These are phyloP conservation scores for Pinus tabuliformis DNA, from an alignment of 75 land plant species.

Conservation along the genomic window DNA sequence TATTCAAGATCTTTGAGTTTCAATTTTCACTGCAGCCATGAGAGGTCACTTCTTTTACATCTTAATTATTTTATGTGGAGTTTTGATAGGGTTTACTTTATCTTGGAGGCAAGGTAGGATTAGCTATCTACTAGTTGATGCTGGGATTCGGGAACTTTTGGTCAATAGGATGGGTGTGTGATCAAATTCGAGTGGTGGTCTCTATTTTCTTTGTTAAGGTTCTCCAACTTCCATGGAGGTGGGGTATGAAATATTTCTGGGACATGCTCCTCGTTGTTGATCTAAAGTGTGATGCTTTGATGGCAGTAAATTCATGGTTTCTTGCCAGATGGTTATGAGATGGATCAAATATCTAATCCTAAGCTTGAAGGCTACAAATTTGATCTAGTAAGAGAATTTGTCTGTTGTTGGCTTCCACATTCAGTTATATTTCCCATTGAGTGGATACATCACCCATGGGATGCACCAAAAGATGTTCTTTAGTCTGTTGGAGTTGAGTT, in stretches of 20 bases:
- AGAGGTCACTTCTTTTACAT: conserved; percentile 86
- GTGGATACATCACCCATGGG: no score
- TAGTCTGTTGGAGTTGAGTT: no score
- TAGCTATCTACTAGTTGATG: conserved; percentile 96
- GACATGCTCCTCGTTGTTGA: no score
- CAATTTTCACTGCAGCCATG: conserved; percentile 93
- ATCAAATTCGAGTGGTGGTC: conserved; percentile 88
- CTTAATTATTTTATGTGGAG: conserved; percentile 89
- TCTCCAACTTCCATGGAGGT: conserved; percentile 92
- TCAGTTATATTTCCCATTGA: no score
- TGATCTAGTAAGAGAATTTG: no score
- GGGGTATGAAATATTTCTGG: conserved; percentile 71
- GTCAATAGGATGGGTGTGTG: conserved; percentile 98
- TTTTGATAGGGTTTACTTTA: conserved; percentile 66
- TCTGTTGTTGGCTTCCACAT: no score
- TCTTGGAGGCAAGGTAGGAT: conserved; percentile 98
- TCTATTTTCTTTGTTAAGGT: conserved; percentile 93
- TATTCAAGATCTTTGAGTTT: conserved; percentile 93
- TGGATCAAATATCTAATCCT: no score
- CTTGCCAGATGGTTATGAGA: no score
- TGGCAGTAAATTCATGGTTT: no score
- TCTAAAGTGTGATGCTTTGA: no score
- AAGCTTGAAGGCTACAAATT: no score
- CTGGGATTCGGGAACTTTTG: conserved; percentile 97
- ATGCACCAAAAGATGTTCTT: no score